Base-by-base conservation (phyloP, 208 protist species). In the Trypanosoma platydactyli region DNA sequence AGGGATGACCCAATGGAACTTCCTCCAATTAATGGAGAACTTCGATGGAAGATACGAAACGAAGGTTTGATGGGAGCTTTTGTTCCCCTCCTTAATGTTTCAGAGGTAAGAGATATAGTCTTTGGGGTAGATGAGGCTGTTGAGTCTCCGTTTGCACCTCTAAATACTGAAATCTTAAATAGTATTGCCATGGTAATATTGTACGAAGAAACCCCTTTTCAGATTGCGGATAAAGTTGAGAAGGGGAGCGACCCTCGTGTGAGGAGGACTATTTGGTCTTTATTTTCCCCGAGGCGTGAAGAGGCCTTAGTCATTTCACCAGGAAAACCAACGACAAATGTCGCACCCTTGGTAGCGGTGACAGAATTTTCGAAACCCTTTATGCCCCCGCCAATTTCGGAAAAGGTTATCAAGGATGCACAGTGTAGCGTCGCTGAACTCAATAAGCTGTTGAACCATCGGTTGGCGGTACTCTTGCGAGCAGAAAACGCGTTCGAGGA, bases 401-500 rank as follows among this genome's bases (percentile, higher is more conserved):
- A 79, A 22, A 70, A 68, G 45, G 33, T 49, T 5, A 60, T 79
- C 61, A 52, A 57, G 51, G 49, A 64, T 68, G 74, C 70, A 0
- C 41, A 72, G 50, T 56, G 73, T 45, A 42, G 57, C 16, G 52
- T 77, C 56, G 27, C 60, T 35, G 69, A 27, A 30, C 27, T 70
- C 40, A 71, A 80, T 38, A 76, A 73, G 66, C 48, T 93, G 24
- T 62, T 93, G 30, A 78, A 64, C n/a, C 66, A 84, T 53, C 79
- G 87, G 6, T 71, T 93, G 40, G 48, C 48, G 41, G 54, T 61
- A 1, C 65, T 93, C 18, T 52, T 93, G 15, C 82, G 83, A 51
- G 81, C 71, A 3, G 87, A 93, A 58, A 70, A 69, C 16, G 70
- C 71, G 11, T 93, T 86, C 48, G 84, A 93, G 59, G 82, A 87